Evolutionary conservation across 2,329 filamentous ascomycete species (phyloP).

Genomic region (Penicillium sp.): DNA sequence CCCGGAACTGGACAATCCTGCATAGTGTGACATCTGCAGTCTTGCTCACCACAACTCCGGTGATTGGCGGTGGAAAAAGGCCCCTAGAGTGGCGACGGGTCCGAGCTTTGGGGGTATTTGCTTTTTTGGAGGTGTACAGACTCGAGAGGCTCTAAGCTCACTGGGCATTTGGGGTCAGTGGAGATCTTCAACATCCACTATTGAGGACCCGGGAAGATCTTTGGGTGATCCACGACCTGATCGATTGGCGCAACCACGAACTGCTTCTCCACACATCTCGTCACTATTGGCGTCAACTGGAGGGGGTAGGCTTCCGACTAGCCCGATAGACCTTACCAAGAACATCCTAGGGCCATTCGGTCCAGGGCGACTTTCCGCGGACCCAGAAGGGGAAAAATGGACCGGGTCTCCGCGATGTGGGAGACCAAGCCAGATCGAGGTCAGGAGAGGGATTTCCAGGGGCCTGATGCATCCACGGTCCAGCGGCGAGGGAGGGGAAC

Average conservation of each 20-base stretch:
- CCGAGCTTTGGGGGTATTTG: not conserved
- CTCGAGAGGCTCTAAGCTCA: slow-evolving; percentile 5
- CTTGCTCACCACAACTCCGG: not conserved
- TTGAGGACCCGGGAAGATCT: slow-evolving; percentile 28
- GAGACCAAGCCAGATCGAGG: not conserved
- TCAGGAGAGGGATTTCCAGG: not conserved
- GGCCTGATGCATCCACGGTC: not conserved
- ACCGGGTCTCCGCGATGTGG: not conserved
- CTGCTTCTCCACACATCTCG: slow-evolving; percentile 12
- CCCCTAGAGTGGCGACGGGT: not conserved
- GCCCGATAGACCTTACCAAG: slow-evolving; percentile 14
- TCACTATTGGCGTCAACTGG: slow-evolving; percentile 17
- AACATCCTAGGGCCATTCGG: slow-evolving; percentile 11
- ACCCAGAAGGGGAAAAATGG: slow-evolving; percentile 5
- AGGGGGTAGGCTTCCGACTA: slow-evolving; percentile 14
- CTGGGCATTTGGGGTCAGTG: not conserved
- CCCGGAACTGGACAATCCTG: not conserved
- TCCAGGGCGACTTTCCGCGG: not conserved
- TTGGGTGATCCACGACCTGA: slow-evolving; percentile 17
- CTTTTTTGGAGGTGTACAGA: too few relatives aligned
- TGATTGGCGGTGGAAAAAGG: not conserved
- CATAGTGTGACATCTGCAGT: not conserved
- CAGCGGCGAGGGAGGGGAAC: too few relatives aligned
- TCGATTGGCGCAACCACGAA: slow-evolving; percentile 25
- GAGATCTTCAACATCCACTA: slow-evolving; percentile 18